Percentiles rank a stretch among this genome's conserved stretches.
Evolutionary conservation across 2,329 filamentous ascomycete genomes (phyloP).

Genomic region (Chaetomium sp.): DNA sequence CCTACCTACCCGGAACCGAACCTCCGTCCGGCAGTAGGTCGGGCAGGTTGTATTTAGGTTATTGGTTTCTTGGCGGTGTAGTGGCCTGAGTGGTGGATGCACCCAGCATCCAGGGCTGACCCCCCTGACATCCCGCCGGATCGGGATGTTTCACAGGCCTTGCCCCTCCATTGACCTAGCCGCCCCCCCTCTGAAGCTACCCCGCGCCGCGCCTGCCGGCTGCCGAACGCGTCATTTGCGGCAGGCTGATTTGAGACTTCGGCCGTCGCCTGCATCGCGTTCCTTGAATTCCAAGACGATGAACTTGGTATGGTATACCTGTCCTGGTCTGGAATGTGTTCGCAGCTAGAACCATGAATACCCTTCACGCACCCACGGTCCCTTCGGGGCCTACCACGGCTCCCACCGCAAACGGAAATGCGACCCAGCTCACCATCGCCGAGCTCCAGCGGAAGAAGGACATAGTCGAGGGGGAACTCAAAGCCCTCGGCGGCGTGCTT

Average conservation of each 20-base stretch:
- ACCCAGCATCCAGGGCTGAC: not conserved
- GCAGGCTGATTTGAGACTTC: slow-evolving; percentile 26
- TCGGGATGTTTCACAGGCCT: slow-evolving; percentile 16
- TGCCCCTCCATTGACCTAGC: slow-evolving; percentile 22
- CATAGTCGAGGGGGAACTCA: slow-evolving; percentile 81
- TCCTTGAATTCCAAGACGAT: slow-evolving; percentile 22
- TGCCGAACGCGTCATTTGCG: slow-evolving; percentile 34
- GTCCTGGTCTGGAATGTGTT: slow-evolving; percentile 35
- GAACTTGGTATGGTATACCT: not conserved
- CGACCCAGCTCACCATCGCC: slow-evolving; percentile 67
- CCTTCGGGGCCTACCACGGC: slow-evolving; percentile 75
- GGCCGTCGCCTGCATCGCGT: slow-evolving; percentile 13
- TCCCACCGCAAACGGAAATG: slow-evolving; percentile 60
- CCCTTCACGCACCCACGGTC: slow-evolving; percentile 60
- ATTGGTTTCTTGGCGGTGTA: not conserved
- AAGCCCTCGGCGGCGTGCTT: slow-evolving; percentile 80
- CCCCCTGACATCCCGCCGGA: slow-evolving; percentile 10
- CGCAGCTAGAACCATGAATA: slow-evolving; percentile 54
- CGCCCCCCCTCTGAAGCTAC: slow-evolving; percentile 21
- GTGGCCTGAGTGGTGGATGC: not conserved
- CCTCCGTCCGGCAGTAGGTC: too few relatives aligned
- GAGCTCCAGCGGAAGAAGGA: slow-evolving; percentile 86
- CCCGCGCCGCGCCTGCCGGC: slow-evolving; percentile 30
- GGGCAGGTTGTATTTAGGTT: too few relatives aligned
- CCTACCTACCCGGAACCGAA: too few relatives aligned